Conservation (phyloP, 257 asterid genomes). For the Primulina huaijiensis region DNA sequence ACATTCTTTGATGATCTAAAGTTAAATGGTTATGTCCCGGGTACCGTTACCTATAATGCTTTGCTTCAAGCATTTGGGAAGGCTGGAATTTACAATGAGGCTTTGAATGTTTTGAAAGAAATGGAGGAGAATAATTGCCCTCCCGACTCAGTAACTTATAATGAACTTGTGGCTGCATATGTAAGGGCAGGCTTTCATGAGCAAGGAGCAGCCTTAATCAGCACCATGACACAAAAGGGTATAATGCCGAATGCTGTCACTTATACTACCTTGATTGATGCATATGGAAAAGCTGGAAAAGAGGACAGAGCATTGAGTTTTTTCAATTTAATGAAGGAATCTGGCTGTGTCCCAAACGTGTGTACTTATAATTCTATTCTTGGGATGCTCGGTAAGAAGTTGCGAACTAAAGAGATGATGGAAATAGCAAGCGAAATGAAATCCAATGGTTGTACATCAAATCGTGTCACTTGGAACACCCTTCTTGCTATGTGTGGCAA, state of each 20-base stretch:
- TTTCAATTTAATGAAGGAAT: conserved; percentile 69
- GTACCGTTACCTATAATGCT: conserved; percentile 79
- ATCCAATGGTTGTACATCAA: conserved; percentile 70
- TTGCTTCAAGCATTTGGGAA: conserved; percentile 88
- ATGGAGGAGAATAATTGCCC: conserved; percentile 89
- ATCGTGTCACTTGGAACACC: conserved; percentile 92
- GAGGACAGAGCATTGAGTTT: conserved; percentile 70
- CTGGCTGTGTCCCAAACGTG: conserved; percentile 90
- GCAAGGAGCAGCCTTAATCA: conserved; percentile 75
- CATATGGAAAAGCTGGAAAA: conserved; percentile 83
- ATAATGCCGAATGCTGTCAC: conserved; percentile 80
- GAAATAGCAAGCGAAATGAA: conserved; percentile 73
- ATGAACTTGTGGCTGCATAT: conserved; percentile 86
- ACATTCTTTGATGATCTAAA: conserved; percentile 66
- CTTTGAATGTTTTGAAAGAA: conserved; percentile 68
- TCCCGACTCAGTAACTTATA: conserved; percentile 85
- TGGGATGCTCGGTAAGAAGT: conserved; percentile 91
- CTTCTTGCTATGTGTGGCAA: conserved; percentile 83
- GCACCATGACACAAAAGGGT: conserved; percentile 75
- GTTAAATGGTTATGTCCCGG: conserved; percentile 65
- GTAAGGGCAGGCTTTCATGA: conserved; percentile 90
- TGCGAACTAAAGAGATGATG: conserved; percentile 82
- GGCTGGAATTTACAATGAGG: conserved; percentile 78
- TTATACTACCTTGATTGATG: conserved; percentile 89
- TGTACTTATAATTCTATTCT: conserved; percentile 85